Conservation (phyloP, 805 yeast genomes). For the Pichia cephalocereana region DNA sequence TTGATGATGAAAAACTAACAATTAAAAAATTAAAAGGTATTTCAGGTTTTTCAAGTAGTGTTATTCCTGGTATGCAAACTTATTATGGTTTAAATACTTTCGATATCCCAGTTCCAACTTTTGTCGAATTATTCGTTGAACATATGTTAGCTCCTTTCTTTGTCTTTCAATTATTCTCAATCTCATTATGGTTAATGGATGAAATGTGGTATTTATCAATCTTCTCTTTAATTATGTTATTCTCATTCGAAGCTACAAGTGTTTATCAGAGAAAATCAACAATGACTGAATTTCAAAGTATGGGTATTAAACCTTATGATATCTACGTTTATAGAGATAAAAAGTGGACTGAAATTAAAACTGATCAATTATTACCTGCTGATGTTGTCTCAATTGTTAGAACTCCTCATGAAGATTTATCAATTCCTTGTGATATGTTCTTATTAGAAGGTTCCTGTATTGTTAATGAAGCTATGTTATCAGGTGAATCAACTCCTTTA, state of each 20-base stretch:
- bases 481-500: constrained; percentile 96
- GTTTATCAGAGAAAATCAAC: constrained; percentile 94
- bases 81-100: constrained; percentile 79
- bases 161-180: constrained; percentile 93
- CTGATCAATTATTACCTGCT: constrained; percentile 79
- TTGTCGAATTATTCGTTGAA: constrained; percentile 83
- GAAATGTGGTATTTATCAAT: constrained; percentile 94
- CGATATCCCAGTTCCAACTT: constrained; percentile 93
- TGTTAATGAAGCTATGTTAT: constrained; percentile 97
- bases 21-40: constrained; percentile 45
- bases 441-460: constrained; percentile 86
- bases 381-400: constrained; percentile 83
- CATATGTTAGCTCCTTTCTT: constrained; percentile 98
- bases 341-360: constrained; percentile 60
- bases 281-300: constrained; percentile 88
- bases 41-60: constrained; percentile 25
- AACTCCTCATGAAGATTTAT: constrained; percentile 75
- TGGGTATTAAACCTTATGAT: constrained; percentile 91
- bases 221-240: constrained; percentile 84
- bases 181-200: constrained; percentile 92
- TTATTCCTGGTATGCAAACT: constrained; percentile 34
- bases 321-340: constrained; percentile 63
- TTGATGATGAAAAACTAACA: constrained; percentile 54
- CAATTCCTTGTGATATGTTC: constrained; percentile 89
- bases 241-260: constrained; percentile 87